Evolutionary conservation across 2,329 filamentous ascomycete species (phyloP), one percentile per base, ranked within the genome.

Genomic region (Hymenoscyphus fraxineus): DNA sequence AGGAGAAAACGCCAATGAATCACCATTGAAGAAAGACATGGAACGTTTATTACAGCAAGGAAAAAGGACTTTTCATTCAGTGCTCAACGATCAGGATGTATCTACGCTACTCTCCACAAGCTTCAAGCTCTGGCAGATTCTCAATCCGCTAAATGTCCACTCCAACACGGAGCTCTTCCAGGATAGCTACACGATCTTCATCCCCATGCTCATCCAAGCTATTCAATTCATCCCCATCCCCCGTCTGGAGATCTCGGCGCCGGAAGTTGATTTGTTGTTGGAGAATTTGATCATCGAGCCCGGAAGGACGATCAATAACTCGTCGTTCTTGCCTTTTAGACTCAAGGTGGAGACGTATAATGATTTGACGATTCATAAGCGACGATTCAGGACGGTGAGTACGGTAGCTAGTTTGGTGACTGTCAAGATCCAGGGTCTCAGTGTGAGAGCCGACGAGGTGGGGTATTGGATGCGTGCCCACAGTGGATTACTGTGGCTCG

Each of bases 231-330:
- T 98, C 3, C 94, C 94, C 0, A 95, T 98, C 61, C 93, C 93
- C 0, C 88, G 94, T 4, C 78, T 97, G n/a, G 94, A 97, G 76
- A 81, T 97, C 5, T 90, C 91, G 0, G 90, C 89, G 3, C 93
- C 93, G 0, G 87, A 91, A 40, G 82, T 96, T 62, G 93, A 97
- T 71, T 83, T 98, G 5, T 80, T 98, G 0, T 80, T 98, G 2
- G 94, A 98, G 74, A 97, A 96, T 68, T 81, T 98, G 39, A 90
- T 98, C 65, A 82, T 98, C 39, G 92, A 97, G 73, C 94, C 94
- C 0, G 94, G 94, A 6, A 83, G 83, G 64, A 96, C 92, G 0
- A 83, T 96, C 71, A 94, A 97, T 75, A 81, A 89, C 67, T 92
- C 90, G 2, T 97, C 93, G 0, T 98, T 98, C 80, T 82, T 98